These are phyloP conservation scores for Collybia mongolica DNA, from an alignment of 768 basidiomycete species.

Conservation along the genomic window DNA sequence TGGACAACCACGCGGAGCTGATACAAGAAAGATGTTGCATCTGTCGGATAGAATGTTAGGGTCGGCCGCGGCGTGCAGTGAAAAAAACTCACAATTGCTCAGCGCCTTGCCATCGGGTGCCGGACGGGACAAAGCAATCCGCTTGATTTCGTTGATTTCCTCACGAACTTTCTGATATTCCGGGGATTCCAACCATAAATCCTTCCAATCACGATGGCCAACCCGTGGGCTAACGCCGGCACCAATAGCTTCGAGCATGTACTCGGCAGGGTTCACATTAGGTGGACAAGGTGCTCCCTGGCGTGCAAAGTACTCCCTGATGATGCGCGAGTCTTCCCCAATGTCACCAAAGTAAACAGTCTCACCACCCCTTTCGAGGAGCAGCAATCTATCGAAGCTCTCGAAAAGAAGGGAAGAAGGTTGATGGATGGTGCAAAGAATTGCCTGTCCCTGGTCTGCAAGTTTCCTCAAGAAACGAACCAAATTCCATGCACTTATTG, in stretches of 20 bases:
- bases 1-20: constrained; percentile 68
- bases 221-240: constrained; percentile 73
- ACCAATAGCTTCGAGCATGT: constrained; percentile 85
- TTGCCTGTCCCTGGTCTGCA: constrained; percentile 83
- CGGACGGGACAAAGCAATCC: constrained; percentile 41
- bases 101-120: constrained; percentile 36
- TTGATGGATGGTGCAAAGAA: constrained; percentile 89
- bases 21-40: constrained; percentile 74
- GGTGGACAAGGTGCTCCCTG: constrained; percentile 74
- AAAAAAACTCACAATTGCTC: constrained; percentile 44
- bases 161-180: constrained; percentile 44
- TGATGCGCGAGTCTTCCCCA: constrained; percentile 63
- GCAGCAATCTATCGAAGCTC: constrained; percentile 72
- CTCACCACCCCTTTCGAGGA: constrained; percentile 77
- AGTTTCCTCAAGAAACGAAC: constrained; percentile 82
- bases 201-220: constrained; percentile 82
- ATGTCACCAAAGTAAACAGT: constrained; percentile 95
- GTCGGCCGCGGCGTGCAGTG: background rate
- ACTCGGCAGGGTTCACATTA: constrained; percentile 79
- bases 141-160: constrained; percentile 49
- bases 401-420: constrained; percentile 86
- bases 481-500: constrained; percentile 75
- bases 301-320: constrained; percentile 75
- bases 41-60: constrained; percentile 27
- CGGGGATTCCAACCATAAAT: constrained; percentile 76